Percentiles rank a stretch among this genome's conserved stretches.
These are phyloP conservation scores for Ustilago hordei DNA, from an alignment of 1,284 basidiomycete genomes.

Conservation along the genomic window DNA sequence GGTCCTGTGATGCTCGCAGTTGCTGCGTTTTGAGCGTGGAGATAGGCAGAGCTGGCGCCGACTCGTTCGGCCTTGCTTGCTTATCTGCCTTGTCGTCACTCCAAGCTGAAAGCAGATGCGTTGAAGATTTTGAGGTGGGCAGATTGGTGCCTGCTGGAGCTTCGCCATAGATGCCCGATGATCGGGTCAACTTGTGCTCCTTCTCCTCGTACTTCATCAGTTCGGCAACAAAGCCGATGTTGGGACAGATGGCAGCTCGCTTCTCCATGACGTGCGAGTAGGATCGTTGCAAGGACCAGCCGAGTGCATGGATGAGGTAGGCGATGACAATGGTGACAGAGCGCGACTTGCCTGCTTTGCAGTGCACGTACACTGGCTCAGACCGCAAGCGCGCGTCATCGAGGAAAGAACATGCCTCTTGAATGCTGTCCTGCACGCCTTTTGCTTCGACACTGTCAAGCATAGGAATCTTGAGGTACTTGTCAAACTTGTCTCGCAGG, in stretches of 20 bases:
- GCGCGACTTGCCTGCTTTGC: conserved; percentile 94
- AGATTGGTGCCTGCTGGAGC: not conserved
- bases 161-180: conserved; percentile 40
- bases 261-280: conserved; percentile 91
- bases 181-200: conserved; percentile 35
- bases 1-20: conserved; percentile 1
- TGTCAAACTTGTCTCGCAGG: conserved; percentile 74
- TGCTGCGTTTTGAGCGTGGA: conserved; percentile 3
- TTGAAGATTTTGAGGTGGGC: conserved; percentile 9
- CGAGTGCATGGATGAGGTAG: conserved; percentile 94
- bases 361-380: conserved; percentile 91
- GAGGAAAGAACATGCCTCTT: conserved; percentile 85
- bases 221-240: conserved; percentile 97
- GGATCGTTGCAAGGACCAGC: conserved; percentile 90
- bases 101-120: conserved; percentile 11
- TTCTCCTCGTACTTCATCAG: conserved; percentile 92
- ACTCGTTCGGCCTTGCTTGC: not conserved
- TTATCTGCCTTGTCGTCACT: not conserved
- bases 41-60: conserved; percentile 8
- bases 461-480: conserved; percentile 88
- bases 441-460: conserved; percentile 94
- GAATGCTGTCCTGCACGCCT: conserved; percentile 83
- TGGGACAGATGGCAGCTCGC: conserved; percentile 92
- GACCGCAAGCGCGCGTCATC: conserved; percentile 91
- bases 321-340: conserved; percentile 97